A percentile compares a stretch with the other conserved stretches of the same genome.
These are phyloP conservation scores for Alloascoidea hylecoeti DNA, from an alignment of 805 yeast species.

Conservation along the genomic window DNA sequence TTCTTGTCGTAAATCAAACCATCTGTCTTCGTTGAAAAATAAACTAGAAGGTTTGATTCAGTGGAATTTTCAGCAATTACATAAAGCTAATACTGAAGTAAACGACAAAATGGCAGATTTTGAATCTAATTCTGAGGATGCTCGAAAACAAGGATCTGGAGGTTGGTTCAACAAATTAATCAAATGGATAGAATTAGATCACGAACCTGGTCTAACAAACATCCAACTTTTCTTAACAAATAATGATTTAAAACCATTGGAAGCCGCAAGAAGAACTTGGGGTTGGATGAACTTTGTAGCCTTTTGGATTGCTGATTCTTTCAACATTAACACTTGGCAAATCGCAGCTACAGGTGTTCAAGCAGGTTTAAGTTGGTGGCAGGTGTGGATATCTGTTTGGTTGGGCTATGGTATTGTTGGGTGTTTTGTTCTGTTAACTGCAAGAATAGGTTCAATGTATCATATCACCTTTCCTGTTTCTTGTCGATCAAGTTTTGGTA, in stretches of 20 bases:
- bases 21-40: no score
- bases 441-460: slow-evolving; percentile 69
- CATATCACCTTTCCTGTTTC: slow-evolving; percentile 81
- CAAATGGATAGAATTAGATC: slow-evolving; percentile 13
- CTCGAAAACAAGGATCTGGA: no score
- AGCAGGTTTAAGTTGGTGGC: slow-evolving; percentile 82
- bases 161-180: neutral
- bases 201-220: slow-evolving; percentile 28
- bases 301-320: slow-evolving; percentile 84
- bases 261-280: slow-evolving; percentile 67
- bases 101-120: no score
- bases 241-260: slow-evolving; percentile 70
- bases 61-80: no score
- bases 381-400: slow-evolving; percentile 83
- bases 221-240: slow-evolving; percentile 58
- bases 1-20: no score
- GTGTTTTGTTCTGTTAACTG: slow-evolving; percentile 51
- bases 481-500: slow-evolving; percentile 72
- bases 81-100: no score
- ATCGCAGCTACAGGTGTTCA: slow-evolving; percentile 78
- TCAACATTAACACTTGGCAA: slow-evolving; percentile 85
- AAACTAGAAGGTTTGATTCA: no score
- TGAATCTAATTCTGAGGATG: no score
- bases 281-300: slow-evolving; percentile 66
- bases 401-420: slow-evolving; percentile 65